Evolutionary conservation across 2,329 filamentous ascomycete genomes (phyloP), one percentile per base, ranked within the genome.

Genomic region (Penicillium griseofulvum): DNA sequence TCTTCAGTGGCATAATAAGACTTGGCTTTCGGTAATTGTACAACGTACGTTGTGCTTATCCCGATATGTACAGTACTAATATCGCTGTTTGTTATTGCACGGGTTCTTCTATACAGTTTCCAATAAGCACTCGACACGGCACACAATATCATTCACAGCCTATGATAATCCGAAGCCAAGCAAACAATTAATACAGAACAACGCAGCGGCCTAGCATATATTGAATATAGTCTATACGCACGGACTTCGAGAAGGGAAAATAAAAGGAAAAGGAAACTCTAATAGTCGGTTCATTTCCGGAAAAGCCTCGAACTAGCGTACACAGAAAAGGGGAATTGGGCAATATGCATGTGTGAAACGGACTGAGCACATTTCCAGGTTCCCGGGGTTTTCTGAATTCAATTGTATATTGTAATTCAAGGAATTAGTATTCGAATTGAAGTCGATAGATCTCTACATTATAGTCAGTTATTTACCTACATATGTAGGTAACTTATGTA

Each of bases 71-170:
- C 46, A 26, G 5, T 43, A 42, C 33, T 42, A 29, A 48, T 41
- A 57, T 51, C 38, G 28, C 19, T 16, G 41, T 22, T 22, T 12
- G 16, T 33, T 31, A 46, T 48, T 45, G 8, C 29, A 19, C 4
- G 28, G 28, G 3, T 29, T 26, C 11, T 33, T 46, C 5, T 38
- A 22, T 44, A 44, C 17, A 3, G 33, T 34, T 43, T 31, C 51
- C 57, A 61, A 60, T 51, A 47, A 57, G 49, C 48, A 43, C 51
- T 49, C 48, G 55, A 61, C 55, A 56, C 59, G 57, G 53, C 51
- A 54, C 44, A 50, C 26, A 51, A 39, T 33, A 39, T 41, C 41
- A 39, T 44, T 29, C 28, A 34, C 19, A 12, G 28, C 19, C 16
- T 26, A 39, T 17, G n/a, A 6, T 16, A 22, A 33, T 31, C 7